phyloP scores from a whole-genome alignment of 2,329 filamentous ascomycete genomes.

The Chaetomium sp. region DNA sequence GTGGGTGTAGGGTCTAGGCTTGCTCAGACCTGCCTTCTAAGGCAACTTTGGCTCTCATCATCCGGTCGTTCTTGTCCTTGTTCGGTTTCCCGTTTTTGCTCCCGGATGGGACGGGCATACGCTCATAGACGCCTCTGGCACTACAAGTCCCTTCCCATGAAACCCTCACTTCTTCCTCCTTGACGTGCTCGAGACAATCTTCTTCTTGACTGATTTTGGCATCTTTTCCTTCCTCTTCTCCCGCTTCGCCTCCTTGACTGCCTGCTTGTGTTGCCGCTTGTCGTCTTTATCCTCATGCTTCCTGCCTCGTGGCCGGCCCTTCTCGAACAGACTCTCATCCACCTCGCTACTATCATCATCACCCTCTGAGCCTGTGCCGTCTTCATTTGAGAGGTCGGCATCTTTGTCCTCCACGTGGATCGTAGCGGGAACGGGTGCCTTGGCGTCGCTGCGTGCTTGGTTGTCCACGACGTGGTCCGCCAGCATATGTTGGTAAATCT shows the following conservation, averaged over 20 bases:
- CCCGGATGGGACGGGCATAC: too few species aligned
- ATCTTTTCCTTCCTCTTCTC: conserved; percentile 94
- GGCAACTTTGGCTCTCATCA: conserved; percentile 24
- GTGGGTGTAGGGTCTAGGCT: conserved; percentile 9
- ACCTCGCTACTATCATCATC: conserved; percentile 35
- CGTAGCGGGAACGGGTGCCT: too few species aligned
- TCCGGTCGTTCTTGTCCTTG: conserved; percentile 17
- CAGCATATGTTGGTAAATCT: conserved; percentile 80
- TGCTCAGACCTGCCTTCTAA: conserved; percentile 34
- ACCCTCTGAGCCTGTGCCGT: conserved; percentile 42
- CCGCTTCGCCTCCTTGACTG: conserved; percentile 90
- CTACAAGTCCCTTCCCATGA: neutral
- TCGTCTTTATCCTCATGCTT: conserved; percentile 86
- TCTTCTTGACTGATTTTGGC: conserved; percentile 93
- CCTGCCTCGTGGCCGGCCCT: conserved; percentile 68
- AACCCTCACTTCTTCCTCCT: conserved; percentile 54
- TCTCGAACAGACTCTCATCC: conserved; percentile 52
- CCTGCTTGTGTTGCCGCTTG: conserved; percentile 79
- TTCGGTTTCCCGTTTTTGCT: too few species aligned
- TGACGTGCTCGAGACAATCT: conserved; percentile 58
- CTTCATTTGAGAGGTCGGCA: conserved; percentile 32
- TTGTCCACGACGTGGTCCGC: conserved; percentile 55
- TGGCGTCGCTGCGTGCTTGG: conserved; percentile 28
- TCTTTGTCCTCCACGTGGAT: conserved; percentile 25
- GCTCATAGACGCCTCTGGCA: too few species aligned